A percentile compares a stretch with the other conserved stretches of the same genome.
Conservation (phyloP, 2,329 filamentous ascomycete species). For the Botrytis squamosa region DNA sequence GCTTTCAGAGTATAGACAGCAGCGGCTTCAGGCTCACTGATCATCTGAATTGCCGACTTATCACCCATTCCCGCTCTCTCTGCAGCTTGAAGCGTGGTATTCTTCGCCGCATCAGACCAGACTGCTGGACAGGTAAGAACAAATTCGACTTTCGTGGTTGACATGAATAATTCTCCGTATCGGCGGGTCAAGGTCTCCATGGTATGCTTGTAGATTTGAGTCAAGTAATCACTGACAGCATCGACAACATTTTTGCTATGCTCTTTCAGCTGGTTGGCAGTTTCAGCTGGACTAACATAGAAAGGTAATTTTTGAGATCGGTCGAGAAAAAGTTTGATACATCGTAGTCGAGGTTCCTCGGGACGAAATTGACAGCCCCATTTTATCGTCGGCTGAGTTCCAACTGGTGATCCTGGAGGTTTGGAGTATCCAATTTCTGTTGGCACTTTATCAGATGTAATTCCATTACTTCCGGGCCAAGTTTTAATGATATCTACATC, state of each 20-base stretch:
- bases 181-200: constrained; percentile 73
- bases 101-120: constrained; percentile 84
- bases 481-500: constrained; percentile 82
- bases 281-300: constrained; percentile 76
- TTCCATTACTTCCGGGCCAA: constrained; percentile 80
- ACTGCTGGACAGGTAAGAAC: constrained; percentile 80
- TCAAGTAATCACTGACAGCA: constrained; percentile 76
- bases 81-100: constrained; percentile 74
- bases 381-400: constrained; percentile 54
- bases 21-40: constrained; percentile 77
- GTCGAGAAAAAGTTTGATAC: constrained; percentile 83
- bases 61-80: constrained; percentile 76
- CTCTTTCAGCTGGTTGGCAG: constrained; percentile 70
- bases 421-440: constrained; percentile 67
- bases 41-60: constrained; percentile 70
- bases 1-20: constrained; percentile 78
- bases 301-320: constrained; percentile 77
- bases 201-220: constrained; percentile 72
- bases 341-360: constrained; percentile 71
- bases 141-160: constrained; percentile 71
- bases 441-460: constrained; percentile 85
- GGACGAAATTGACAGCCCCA: constrained; percentile 85
- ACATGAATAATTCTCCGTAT: constrained; percentile 78
- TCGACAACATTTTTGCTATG: constrained; percentile 76
- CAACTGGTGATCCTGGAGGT: constrained; percentile 42